Conservation (phyloP, 2,329 filamentous ascomycete species). For the Aspergillus felis region DNA sequence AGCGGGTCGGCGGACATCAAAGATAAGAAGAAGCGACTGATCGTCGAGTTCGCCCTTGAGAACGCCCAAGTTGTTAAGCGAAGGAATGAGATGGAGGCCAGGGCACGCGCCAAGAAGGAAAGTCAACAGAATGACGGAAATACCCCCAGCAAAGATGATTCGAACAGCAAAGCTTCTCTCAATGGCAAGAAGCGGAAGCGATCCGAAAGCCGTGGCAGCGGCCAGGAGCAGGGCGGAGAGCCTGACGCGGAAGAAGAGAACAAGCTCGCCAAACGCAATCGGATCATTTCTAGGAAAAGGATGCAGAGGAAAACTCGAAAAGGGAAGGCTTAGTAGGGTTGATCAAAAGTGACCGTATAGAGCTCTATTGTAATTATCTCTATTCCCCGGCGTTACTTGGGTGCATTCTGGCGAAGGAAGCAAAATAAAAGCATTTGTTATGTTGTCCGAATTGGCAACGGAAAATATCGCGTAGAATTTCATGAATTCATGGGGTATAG, state of each 20-base stretch:
- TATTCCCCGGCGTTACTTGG: conserved; percentile 1
- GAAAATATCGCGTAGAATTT: neutral
- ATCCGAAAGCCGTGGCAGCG: conserved; percentile 19
- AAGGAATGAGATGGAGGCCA: conserved; percentile 45
- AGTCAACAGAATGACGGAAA: conserved; percentile 14
- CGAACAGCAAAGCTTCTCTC: conserved; percentile 10
- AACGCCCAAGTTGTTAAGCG: conserved; percentile 93
- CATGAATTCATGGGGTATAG: neutral
- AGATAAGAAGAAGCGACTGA: conserved; percentile 81
- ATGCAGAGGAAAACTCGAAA: conserved; percentile 66
- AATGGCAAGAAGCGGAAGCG: conserved; percentile 33
- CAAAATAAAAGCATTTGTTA: conserved; percentile 15
- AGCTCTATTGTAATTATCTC: conserved; percentile 6
- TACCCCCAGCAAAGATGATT: conserved; percentile 17
- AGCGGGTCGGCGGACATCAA: conserved; percentile 34
- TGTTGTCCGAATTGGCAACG: neutral
- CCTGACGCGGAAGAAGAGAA: conserved; percentile 43
- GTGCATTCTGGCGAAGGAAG: neutral
- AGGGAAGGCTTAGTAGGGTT: conserved; percentile 24
- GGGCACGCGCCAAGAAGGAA: conserved; percentile 18
- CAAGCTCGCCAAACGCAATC: conserved; percentile 61
- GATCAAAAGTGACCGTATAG: conserved; percentile 8
- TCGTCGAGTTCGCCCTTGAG: conserved; percentile 97
- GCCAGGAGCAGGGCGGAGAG: conserved; percentile 16
- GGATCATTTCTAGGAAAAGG: conserved; percentile 81